Evolutionary conservation across 768 basidiomycete genomes (phyloP), one percentile per base, ranked within the genome.

Genomic region (Lepiota subincarnata): DNA sequence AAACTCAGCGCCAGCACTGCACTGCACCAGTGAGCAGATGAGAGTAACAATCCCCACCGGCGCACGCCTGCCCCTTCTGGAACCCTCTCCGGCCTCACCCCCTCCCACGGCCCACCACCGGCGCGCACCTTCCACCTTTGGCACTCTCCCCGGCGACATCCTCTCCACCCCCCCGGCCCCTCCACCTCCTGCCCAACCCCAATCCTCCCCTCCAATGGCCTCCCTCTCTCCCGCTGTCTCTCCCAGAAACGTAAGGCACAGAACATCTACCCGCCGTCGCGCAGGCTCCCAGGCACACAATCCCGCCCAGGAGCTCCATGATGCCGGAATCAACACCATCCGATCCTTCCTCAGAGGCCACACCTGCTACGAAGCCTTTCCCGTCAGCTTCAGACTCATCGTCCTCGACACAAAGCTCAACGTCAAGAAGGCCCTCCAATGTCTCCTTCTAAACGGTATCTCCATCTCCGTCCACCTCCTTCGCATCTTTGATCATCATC

Each of bases 391-490:
- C 73, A 80, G 96, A 62, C 79, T 98, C 63, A 98, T 99, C 66
- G 94, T 98, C 20, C 82, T 99, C 52, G 97, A 99, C 70, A 94
- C 89, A 42, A 89, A 92, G 68, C 81, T 99, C 62, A 93, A 89
- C 64, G 95, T 98, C 49, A 96, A 95, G 74, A 93, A 95, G 67
- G 94, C 95, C 11, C 70, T 99, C 28, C 82, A 93, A 66, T 96
- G 88, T 62, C 80, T 94, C 7, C 76, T 92, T 6, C 76, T 84
- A 57, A 97, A 97, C 68, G 87, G 89, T 86, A 47, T 34, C 64
- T 53, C 31, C 14, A 41, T 41, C 6, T 49, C 44, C 37, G 13
- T 46, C 43, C 16, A 37, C 39, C 43, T 46, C 42, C 40, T 35
- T 24, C 6, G 50, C 37, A 56, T 8, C 42, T 44, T 61, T 61